phyloP scores from a whole-genome alignment of 2,329 filamentous ascomycete genomes.

The Paraconiothyrium sp. region DNA sequence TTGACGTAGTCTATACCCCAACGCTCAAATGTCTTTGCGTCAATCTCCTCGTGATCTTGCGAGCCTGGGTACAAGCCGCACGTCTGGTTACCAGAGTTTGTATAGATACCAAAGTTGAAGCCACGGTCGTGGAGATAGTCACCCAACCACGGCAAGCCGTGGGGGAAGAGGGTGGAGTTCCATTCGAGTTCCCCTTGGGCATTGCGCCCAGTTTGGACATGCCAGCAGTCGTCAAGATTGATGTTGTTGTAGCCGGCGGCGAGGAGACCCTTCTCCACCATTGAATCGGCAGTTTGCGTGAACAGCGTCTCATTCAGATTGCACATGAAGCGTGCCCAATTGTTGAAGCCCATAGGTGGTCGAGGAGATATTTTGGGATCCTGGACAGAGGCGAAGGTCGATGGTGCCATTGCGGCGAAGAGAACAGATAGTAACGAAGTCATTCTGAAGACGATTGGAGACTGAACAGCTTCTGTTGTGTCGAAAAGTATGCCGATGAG shows the following conservation, averaged over 20 bases:
- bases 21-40: slow-evolving; percentile 51
- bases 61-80: slow-evolving; percentile 57
- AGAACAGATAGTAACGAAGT: slow-evolving; percentile 19
- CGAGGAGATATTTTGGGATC: slow-evolving; percentile 27
- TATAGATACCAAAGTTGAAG: slow-evolving; percentile 59
- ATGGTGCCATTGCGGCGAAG: slow-evolving; percentile 18
- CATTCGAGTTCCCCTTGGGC: slow-evolving; percentile 53
- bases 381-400: slow-evolving; percentile 21
- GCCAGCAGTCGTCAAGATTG: slow-evolving; percentile 61
- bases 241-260: slow-evolving; percentile 52
- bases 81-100: slow-evolving; percentile 56
- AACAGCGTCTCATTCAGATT: slow-evolving; percentile 61
- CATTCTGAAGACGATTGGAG: slow-evolving; percentile 17
- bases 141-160: slow-evolving; percentile 56
- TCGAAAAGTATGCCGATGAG: neutral
- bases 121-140: slow-evolving; percentile 50
- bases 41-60: slow-evolving; percentile 53
- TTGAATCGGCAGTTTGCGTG: slow-evolving; percentile 57
- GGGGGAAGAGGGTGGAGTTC: slow-evolving; percentile 55
- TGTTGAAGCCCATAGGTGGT: slow-evolving; percentile 64
- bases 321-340: slow-evolving; percentile 61
- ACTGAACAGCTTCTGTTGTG: neutral
- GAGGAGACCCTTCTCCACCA: slow-evolving; percentile 54
- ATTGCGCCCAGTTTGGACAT: slow-evolving; percentile 43
- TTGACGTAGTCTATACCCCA: slow-evolving; percentile 54